Conservation (phyloP, 192 early-diverging fungal species). For the Backusella liffmaniae region DNA sequence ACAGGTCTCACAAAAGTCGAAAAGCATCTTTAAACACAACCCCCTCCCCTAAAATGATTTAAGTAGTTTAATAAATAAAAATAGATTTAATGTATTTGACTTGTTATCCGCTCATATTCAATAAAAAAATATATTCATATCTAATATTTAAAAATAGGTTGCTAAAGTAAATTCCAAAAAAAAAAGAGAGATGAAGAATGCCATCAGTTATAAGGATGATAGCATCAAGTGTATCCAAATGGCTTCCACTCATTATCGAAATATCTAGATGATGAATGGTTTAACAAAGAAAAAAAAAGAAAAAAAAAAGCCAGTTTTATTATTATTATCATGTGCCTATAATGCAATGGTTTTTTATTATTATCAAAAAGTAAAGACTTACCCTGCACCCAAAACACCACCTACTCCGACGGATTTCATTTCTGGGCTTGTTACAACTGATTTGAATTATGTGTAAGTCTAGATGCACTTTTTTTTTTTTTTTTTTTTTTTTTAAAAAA, state of each 20-base stretch:
- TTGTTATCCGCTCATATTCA: too few relatives aligned
- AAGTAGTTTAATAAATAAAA: not conserved
- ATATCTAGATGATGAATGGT: conserved; percentile 14
- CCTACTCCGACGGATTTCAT: conserved; percentile 48
- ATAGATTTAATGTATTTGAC: not conserved
- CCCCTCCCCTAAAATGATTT: not conserved
- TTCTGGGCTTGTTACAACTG: conserved; percentile 45
- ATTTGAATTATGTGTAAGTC: not conserved
- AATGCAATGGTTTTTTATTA: not conserved
- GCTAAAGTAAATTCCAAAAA: not conserved
- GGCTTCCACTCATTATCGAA: conserved; percentile 32
- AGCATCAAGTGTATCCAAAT: conserved; percentile 18
- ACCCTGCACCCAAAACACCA: conserved; percentile 54
- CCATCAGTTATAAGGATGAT: not conserved
- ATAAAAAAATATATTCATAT: not conserved
- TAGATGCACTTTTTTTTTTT: not conserved
- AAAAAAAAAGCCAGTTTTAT: not conserved
- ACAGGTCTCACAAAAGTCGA: not conserved
- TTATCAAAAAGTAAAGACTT: conserved; percentile 8
- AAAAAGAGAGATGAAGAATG: not conserved
- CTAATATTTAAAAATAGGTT: not conserved
- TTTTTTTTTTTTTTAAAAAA: not conserved
- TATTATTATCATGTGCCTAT: too few relatives aligned
- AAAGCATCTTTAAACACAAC: not conserved
- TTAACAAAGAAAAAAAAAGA: not conserved